Conservation (phyloP, 352 stramenopile species). For the Pythium rishiriense region DNA sequence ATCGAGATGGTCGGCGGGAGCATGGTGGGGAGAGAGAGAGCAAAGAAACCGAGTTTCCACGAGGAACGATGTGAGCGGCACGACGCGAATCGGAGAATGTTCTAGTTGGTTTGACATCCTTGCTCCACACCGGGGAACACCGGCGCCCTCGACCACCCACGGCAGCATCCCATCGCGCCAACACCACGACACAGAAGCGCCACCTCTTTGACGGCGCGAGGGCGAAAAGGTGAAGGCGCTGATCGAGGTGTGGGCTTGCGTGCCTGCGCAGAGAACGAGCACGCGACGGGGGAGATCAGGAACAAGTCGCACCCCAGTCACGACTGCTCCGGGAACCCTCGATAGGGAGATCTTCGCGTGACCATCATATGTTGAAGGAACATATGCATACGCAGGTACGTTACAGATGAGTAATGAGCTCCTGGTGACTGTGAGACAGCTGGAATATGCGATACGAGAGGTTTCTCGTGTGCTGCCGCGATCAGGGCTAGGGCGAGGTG, state of each 20-base stretch:
- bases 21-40: slow-evolving; percentile 17
- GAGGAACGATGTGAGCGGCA: neutral
- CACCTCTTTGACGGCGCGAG: neutral
- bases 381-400: neutral
- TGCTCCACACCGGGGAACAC: too few species aligned
- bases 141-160: neutral
- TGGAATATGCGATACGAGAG: slow-evolving; percentile 10
- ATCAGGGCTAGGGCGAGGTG: slow-evolving; percentile 5
- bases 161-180: neutral
- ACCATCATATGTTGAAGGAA: slow-evolving; percentile 3
- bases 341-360: neutral
- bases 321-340: neutral
- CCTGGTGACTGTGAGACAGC: neutral
- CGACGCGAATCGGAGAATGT: slow-evolving; percentile 14
- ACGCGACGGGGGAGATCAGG: neutral
- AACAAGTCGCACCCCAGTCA: slow-evolving; percentile 3
- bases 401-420: neutral
- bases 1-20: slow-evolving; percentile 37
- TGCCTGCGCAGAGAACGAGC: neutral
- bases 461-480: neutral
- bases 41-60: too few species aligned
- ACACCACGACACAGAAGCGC: slow-evolving; percentile 17
- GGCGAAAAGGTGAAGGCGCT: neutral
- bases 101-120: slow-evolving; percentile 6
- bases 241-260: slow-evolving; percentile 1